Base-by-base conservation (phyloP, 2,329 filamentous ascomycete species). In the Fusarium pseudograminearum region DNA sequence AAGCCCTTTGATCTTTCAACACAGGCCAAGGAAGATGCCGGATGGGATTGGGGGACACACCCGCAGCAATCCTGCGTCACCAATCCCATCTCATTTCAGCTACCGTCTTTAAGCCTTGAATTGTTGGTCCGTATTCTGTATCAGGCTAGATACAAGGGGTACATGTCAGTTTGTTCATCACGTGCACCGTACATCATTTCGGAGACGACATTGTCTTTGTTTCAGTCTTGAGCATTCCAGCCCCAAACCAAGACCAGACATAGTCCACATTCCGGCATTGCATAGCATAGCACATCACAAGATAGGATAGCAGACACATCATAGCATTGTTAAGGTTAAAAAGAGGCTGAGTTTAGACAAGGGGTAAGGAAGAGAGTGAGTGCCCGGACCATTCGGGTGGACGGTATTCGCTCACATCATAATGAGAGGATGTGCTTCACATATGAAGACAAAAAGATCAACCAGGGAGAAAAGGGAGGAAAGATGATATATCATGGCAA, bases 161-260 rank as follows among this genome's bases (percentile, higher is more conserved):
- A 26, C 11, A 61, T 30, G 16, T 51, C 26, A 46, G 47, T 36
- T 65, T 70, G 38, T n/a, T 30, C 45, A 73, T 77, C 73, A 77
- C 75, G 73, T 76, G 74, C 65, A 47, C 52, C 31, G n/a, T 34
- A 51, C 24, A 62, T 62, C 41, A 72, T 73, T 74, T 73, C 70
- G 64, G 73, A 54, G 67, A 61, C 61, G 62, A 66, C 65, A 74
- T 78, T 76, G 76, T 75, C 76, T 76, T 78, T 80, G 79, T 80
- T 78, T 80, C 78, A 78, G 73, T 64, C 67, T 52, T 65, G 57
- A 69, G 60, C 78, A 80, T 80, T 80, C 78, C 78, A 78, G 69
- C 65, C 56, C 48, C 61, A 62, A 36, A 63, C 33, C 53, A 56
- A 65, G 58, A 64, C 42, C 40, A 69, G 64, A 65, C 59, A 53